phyloP scores from a whole-genome alignment of 1,139 yeast species.

The Suhomyces bolitotheri region DNA sequence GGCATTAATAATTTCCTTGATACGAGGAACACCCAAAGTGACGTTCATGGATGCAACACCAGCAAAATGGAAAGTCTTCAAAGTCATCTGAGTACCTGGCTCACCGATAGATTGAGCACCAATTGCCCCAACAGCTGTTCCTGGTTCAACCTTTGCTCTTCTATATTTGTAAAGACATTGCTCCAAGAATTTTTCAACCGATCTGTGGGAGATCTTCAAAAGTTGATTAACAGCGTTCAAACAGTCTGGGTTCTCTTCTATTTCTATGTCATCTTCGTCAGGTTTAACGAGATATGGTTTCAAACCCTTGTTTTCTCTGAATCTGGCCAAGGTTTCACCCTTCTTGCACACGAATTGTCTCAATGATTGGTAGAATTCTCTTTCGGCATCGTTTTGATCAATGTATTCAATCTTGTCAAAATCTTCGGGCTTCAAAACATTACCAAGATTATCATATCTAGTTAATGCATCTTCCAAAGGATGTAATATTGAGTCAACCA shows the following conservation, averaged over 20 bases:
- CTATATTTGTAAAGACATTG: conserved; percentile 82
- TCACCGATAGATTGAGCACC: conserved; percentile 99
- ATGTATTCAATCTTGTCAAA: conserved; percentile 56
- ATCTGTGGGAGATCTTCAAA: conserved; percentile 61
- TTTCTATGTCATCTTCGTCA: conserved; percentile 41
- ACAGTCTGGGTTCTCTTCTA: conserved; percentile 49
- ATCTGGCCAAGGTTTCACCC: conserved; percentile 55
- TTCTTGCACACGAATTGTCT: conserved; percentile 60
- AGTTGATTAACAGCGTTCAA: conserved; percentile 68
- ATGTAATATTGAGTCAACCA: conserved; percentile 54
- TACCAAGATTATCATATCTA: conserved; percentile 75
- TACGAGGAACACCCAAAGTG: conserved; percentile 98
- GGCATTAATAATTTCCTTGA: conserved; percentile 96
- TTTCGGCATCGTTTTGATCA: conserved; percentile 83
- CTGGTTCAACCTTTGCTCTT: conserved; percentile 95
- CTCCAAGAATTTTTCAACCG: conserved; percentile 68
- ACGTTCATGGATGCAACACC: conserved; percentile 99
- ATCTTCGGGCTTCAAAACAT: conserved; percentile 42
- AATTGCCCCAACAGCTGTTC: conserved; percentile 98
- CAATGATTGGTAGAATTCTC: conserved; percentile 76
- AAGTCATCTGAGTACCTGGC: conserved; percentile 99
- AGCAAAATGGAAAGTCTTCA: conserved; percentile 98
- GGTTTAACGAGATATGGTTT: conserved; percentile 36
- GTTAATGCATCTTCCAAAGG: conserved; percentile 63
- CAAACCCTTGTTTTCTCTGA: conserved; percentile 57